Base-by-base conservation (phyloP, 2,329 filamentous ascomycete genomes). In the Neurospora crassa region DNA sequence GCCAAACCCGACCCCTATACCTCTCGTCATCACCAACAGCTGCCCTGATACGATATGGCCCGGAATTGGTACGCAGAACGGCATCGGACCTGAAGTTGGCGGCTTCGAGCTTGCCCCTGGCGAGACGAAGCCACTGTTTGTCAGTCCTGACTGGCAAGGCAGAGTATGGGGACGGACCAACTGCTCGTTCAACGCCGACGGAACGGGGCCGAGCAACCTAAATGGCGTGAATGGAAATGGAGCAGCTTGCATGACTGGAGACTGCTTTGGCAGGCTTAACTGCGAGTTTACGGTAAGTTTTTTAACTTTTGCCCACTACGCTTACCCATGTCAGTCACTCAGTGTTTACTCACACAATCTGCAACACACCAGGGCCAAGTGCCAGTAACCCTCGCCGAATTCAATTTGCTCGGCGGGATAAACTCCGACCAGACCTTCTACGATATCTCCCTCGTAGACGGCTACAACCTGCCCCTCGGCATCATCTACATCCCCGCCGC, bases 91-190 rank as follows among this genome's bases (percentile, higher is more conserved):
- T 7, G 84, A 85, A 2, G 84, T 83, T 12, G 88, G 87, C 24
- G 93, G 92, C 10, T 96, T 95, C 78, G 85, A 89, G 76, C 85
- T 95, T 43, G 77, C 80, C 1, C 79, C 87, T 3, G 88, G 90
- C 67, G 82, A 85, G 42, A 88, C 85, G 70, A 87, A 80, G 73
- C 85, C 86, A 59, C 82, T 94, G 72, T 88, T 85, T 70, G 91
- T 96, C 34, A 87, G 89, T 12, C 83, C 86, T 68, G 88, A 93
- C 75, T 96, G 92, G 93, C 90, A 92, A 78, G 93, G 93, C 11
- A 88, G 93, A 70, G 84, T 96, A 40, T 96, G 92, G 93, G 93
- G 90, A 14, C 85, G 93, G 70, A 95, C 92, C 20, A 96, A 96
- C 78, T 96, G 93, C 81, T 92, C 87, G 47, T 93, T 94, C 79